Evolutionary conservation across 768 basidiomycete genomes (phyloP), one percentile per base, ranked within the genome.

Genomic region (Crucibulum laeve): DNA sequence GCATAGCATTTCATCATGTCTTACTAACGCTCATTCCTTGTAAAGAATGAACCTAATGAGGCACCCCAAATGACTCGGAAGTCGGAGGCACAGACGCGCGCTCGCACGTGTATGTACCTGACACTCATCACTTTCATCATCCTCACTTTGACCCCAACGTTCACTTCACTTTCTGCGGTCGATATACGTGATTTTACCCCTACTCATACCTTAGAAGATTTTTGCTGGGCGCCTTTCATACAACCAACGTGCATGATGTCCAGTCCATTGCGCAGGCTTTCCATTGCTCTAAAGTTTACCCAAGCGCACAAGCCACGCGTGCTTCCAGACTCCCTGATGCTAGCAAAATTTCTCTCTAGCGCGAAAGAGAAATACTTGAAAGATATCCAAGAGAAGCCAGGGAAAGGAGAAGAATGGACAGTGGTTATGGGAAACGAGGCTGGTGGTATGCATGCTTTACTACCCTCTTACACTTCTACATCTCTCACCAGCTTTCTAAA

Each of bases 391-490:
- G 64, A 64, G 1, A 58, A 57, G 14, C 62, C 64, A 6, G 68
- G 68, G 1, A 70, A 72, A 30, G 74, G 69, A 0, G 51, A 59
- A 4, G 76, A 80, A 37, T 98, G 93, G 94, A 85, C 80, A 0
- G 71, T 96, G 4, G 86, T 83, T 0, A 89, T 93, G 83, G 94
- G 95, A 0, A 99, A 99, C 60, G 95, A 98, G 64, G 91, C 95
- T 11, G 94, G 94, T 56, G 95, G 95, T 94, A 59, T 45, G 67
- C 55, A 15, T 32, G 40, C 19, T 15, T 30, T 41, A 24, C 25
- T 28, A 40, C 25, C 30, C 25, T 42, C 21, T 40, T 25, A 41
- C 17, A n/a, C n/a, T n/a, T n/a, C n/a, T n/a, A n/a, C 22, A 17
- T n/a, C 34, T 37, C 38, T 42, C 40, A 13, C 19, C 25, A 34